phyloP scores from a whole-genome alignment of 2,329 filamentous ascomycete species.

The Pezicula carpinea region DNA sequence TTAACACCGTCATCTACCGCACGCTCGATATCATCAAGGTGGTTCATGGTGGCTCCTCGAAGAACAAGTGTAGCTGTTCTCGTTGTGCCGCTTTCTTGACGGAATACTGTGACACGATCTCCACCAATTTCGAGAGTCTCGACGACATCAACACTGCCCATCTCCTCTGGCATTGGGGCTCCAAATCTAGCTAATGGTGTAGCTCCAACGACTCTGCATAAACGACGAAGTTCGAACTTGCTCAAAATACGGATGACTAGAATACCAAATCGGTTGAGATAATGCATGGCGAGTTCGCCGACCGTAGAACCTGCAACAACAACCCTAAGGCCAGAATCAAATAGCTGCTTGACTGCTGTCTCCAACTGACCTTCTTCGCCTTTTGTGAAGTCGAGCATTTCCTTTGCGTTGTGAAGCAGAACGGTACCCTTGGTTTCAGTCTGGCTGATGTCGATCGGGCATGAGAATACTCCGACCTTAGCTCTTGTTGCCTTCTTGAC shows the following conservation, averaged over 20 bases:
- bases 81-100: slow-evolving; percentile 90
- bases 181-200: slow-evolving; percentile 94
- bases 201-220: slow-evolving; percentile 94
- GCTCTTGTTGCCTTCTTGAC: slow-evolving; percentile 89
- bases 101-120: slow-evolving; percentile 96
- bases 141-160: slow-evolving; percentile 90
- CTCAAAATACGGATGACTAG: slow-evolving; percentile 94
- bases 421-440: slow-evolving; percentile 99
- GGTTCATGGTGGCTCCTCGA: slow-evolving; percentile 93
- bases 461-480: slow-evolving; percentile 96
- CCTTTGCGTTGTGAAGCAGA: slow-evolving; percentile 91
- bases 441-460: slow-evolving; percentile 90
- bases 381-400: slow-evolving; percentile 98
- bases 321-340: slow-evolving; percentile 89
- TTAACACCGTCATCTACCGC: slow-evolving; percentile 98
- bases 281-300: slow-evolving; percentile 93
- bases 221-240: slow-evolving; percentile 92
- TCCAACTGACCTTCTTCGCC: slow-evolving; percentile 94
- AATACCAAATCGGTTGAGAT: slow-evolving; percentile 95
- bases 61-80: slow-evolving; percentile 92
- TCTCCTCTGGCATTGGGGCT: slow-evolving; percentile 99
- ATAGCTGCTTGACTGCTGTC: slow-evolving; percentile 85
- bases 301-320: slow-evolving; percentile 90
- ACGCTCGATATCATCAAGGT: slow-evolving; percentile 93
- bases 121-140: slow-evolving; percentile 97